Base-by-base conservation (phyloP, 148 eudicot species). In the Spergularia bocconei region DNA sequence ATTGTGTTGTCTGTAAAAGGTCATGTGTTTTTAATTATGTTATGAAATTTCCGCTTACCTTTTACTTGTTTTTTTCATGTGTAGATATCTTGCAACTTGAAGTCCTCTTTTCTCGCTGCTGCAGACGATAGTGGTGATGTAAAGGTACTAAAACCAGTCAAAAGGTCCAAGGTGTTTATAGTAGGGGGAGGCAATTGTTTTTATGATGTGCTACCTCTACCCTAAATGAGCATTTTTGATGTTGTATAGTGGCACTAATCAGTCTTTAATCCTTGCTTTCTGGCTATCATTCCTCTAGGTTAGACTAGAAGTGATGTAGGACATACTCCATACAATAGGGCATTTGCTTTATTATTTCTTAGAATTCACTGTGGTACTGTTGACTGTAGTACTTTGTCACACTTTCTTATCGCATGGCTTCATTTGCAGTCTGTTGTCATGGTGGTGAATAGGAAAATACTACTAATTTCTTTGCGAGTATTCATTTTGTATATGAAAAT, bases 41-140 rank as follows among this genome's bases (percentile, higher is more conserved):
- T 58, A 19, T 19, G 62, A n/a, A 29, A 3, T 33, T 3, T 62
- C 66, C 9, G 6, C 54, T 10, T 13, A 23, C 56, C 13, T 21
- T 23, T 68, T 29, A 69, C 41, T 12, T 39, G 19, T 39, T 61
- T 7, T 39, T 63, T 81, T 55, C 65, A 73, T 77, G 52, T 85
- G 74, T 85, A 95, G 97, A 79, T 95, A 73, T 79, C 88, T 63
- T 95, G 94, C 88, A 90, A 87, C 84, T 80, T 88, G 47, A 92
- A 86, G 85, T 90, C 99, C 66, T 81, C 92, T 36, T 95, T 92
- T 77, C 87, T 95, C 72, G 99, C 99, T 83, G 92, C 96, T 41
- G 91, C 97, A 75, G 99, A 95, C 84, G 99, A 95, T 81, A 81
- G 88, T 74, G 99, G 99, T 82, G 92, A 90, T 87, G 88, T 92